phyloP scores from a whole-genome alignment of 768 basidiomycete species.

The Lactifluus pinguis region DNA sequence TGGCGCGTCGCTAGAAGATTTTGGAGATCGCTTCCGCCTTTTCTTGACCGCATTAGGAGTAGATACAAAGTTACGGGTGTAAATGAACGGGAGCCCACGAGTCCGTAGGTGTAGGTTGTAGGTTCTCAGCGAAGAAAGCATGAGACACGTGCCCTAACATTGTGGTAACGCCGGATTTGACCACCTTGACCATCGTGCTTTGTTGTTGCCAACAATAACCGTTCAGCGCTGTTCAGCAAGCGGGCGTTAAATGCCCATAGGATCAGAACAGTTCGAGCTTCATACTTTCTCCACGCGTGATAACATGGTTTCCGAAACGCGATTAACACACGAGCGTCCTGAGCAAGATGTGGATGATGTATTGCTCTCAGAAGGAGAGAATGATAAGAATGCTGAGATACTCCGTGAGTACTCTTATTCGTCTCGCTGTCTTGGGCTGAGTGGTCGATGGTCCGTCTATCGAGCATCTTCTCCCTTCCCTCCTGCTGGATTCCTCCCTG shows the following conservation, averaged over 20 bases:
- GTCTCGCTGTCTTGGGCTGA: too few relatives aligned
- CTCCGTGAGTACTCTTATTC: neutral
- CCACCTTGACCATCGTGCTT: neutral
- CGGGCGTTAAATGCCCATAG: neutral
- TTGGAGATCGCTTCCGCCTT: neutral
- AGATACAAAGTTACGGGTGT: neutral
- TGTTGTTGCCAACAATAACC: neutral
- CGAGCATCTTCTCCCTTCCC: neutral
- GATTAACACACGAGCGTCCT: neutral
- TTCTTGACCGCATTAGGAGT: neutral
- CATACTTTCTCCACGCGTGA: neutral
- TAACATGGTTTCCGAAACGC: neutral
- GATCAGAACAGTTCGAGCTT: constrained; percentile 5
- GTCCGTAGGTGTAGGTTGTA: neutral
- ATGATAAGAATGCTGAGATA: neutral
- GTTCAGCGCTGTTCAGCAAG: too few relatives aligned
- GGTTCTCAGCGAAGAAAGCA: constrained; percentile 1
- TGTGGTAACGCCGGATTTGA: neutral
- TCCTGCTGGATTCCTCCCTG: neutral
- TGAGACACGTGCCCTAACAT: neutral
- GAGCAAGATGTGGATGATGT: constrained; percentile 1
- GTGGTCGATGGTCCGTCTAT: neutral
- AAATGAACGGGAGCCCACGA: neutral
- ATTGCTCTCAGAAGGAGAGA: neutral
- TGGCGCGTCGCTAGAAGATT: neutral